Conservation (phyloP, 495 filamentous ascomycete genomes). For the Xylaria telfairii region DNA sequence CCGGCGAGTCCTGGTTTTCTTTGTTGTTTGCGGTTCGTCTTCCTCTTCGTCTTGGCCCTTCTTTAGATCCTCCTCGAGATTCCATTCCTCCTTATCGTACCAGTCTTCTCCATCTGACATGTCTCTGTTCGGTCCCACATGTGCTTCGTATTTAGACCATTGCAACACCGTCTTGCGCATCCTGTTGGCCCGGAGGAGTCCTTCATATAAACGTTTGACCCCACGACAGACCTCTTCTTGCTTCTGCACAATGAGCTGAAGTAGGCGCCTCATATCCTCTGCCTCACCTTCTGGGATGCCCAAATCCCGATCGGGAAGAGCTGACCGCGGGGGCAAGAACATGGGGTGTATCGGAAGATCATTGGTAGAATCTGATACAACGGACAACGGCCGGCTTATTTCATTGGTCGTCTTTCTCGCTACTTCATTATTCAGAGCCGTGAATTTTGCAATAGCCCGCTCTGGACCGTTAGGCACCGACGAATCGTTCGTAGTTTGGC, state of each 20-base stretch:
- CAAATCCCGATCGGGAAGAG: slow-evolving; percentile 76
- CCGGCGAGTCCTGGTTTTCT: slow-evolving; percentile 73
- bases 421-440: slow-evolving; percentile 26
- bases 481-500: slow-evolving; percentile 16
- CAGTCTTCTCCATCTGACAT: slow-evolving; percentile 95
- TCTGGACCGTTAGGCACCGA: slow-evolving; percentile 71
- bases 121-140: slow-evolving; percentile 70
- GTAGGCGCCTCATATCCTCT: slow-evolving; percentile 82
- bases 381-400: slow-evolving; percentile 46
- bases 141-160: slow-evolving; percentile 88
- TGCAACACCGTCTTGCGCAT: slow-evolving; percentile 79
- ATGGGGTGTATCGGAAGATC: slow-evolving; percentile 76
- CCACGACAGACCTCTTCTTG: slow-evolving; percentile 93
- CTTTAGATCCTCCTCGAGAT: slow-evolving; percentile 79
- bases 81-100: slow-evolving; percentile 93
- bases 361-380: slow-evolving; percentile 55
- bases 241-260: slow-evolving; percentile 89
- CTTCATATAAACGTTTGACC: slow-evolving; percentile 74
- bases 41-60: slow-evolving; percentile 95
- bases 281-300: slow-evolving; percentile 83
- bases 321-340: slow-evolving; percentile 74
- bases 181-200: slow-evolving; percentile 76
- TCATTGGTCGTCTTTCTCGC: slow-evolving; percentile 24
- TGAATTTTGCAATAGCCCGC: slow-evolving; percentile 55
- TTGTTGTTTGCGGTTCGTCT: slow-evolving; percentile 74